Conservation (phyloP, 2,329 filamentous ascomycete species). For the Diplodia seriata region DNA sequence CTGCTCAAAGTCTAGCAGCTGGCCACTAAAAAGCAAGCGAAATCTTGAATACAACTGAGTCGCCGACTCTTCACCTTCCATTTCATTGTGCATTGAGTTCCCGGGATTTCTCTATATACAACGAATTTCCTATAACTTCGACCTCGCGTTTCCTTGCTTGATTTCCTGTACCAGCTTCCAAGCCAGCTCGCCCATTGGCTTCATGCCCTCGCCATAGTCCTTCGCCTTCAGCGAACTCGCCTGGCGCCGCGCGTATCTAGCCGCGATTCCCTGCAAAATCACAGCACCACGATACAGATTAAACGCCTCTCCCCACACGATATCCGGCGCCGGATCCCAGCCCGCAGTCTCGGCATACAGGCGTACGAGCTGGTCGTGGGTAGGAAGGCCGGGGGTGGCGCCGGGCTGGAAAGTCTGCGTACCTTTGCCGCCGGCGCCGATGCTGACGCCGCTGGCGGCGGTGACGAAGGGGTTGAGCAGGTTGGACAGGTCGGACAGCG, state of each 20-base stretch:
- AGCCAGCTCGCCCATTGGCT: slow-evolving; percentile 76
- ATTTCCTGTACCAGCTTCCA: slow-evolving; percentile 73
- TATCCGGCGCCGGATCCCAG: slow-evolving; percentile 70
- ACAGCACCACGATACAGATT: slow-evolving; percentile 65
- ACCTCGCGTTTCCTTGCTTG: slow-evolving; percentile 50
- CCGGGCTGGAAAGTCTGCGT: slow-evolving; percentile 66
- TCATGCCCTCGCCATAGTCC: slow-evolving; percentile 72
- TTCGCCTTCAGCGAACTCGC: slow-evolving; percentile 85
- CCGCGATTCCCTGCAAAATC: slow-evolving; percentile 89
- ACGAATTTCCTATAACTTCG: slow-evolving; percentile 42
- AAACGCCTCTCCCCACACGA: slow-evolving; percentile 71
- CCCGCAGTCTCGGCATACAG: slow-evolving; percentile 75
- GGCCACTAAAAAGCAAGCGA: slow-evolving; percentile 2
- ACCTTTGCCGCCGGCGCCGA: slow-evolving; percentile 42
- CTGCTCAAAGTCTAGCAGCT: slow-evolving; percentile 14
- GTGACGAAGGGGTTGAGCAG: slow-evolving; percentile 61
- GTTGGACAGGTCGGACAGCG: slow-evolving; percentile 88
- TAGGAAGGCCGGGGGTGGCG: slow-evolving; percentile 70
- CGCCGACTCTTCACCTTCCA: background rate
- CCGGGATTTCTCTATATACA: background rate
- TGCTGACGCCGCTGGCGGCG: slow-evolving; percentile 47
- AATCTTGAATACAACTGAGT: background rate
- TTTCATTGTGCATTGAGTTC: background rate
- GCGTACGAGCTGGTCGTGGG: slow-evolving; percentile 62
- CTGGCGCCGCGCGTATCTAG: slow-evolving; percentile 81